A percentile compares a stretch with the other conserved stretches of the same genome.
These are phyloP conservation scores for Exophiala spinifera DNA, from an alignment of 2,329 filamentous ascomycete species.

Conservation along the genomic window DNA sequence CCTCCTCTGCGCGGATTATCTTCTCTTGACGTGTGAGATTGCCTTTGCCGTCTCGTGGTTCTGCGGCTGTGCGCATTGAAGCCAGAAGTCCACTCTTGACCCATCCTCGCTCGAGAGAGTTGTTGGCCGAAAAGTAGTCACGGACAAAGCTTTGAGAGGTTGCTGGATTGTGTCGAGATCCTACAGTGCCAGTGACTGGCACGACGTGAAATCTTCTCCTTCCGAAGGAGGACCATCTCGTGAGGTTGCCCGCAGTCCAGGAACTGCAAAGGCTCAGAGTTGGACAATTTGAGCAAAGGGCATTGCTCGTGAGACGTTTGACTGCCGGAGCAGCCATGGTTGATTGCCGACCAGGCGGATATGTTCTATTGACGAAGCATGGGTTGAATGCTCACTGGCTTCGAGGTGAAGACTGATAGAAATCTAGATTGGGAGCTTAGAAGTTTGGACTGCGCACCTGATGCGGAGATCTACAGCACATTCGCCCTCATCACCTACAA, in stretches of 20 bases:
- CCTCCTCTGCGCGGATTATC: slow-evolving; percentile 6
- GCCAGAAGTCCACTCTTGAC: slow-evolving; percentile 27
- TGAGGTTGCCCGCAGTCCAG: slow-evolving; percentile 6
- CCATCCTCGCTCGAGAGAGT: slow-evolving; percentile 29
- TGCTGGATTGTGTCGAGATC: slow-evolving; percentile 6
- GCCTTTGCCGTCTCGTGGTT: slow-evolving; percentile 3
- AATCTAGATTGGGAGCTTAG: neutral
- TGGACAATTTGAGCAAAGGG: slow-evolving; percentile 21
- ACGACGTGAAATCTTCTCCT: slow-evolving; percentile 25
- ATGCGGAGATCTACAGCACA: neutral
- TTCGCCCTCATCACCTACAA: neutral
- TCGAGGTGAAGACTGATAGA: neutral
- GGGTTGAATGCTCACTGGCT: neutral
- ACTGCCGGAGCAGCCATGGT: slow-evolving; percentile 22
- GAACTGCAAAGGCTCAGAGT: slow-evolving; percentile 11
- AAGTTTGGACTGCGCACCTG: neutral
- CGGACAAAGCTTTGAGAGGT: slow-evolving; percentile 26
- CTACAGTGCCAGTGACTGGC: slow-evolving; percentile 4
- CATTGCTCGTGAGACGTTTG: slow-evolving; percentile 15
- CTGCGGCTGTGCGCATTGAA: slow-evolving; percentile 21
- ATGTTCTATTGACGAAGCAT: neutral
- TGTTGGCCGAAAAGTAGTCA: slow-evolving; percentile 31
- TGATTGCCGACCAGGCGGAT: slow-evolving; percentile 10
- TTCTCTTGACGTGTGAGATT: neutral
- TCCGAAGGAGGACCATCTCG: slow-evolving; percentile 21